Evolutionary conservation across 148 eudicot species (phyloP), one percentile per base, ranked within the genome.

Genomic region (Limonium bicolor): DNA sequence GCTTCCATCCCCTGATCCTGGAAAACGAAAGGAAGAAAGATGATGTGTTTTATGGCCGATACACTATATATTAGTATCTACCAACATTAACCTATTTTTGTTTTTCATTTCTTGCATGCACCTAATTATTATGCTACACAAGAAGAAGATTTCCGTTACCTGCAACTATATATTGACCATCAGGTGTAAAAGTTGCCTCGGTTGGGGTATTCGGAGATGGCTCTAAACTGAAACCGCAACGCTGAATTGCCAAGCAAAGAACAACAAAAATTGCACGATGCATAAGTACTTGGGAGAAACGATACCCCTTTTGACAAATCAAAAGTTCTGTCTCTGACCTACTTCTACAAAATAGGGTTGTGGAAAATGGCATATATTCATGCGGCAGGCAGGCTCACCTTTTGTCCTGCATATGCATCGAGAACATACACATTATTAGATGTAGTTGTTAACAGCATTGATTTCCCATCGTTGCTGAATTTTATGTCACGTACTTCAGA

Each of bases 381-480:
- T n/a, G n/a, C n/a, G 27, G 10, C 36, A 16, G 33, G 24, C 20
- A 48, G 42, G 51, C 54, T 58, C 49, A 81, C 95, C 99, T 90
- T 90, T 46, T 90, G 95, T 45, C 99, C 99, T 26, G 61, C 71
- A 75, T 90, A 90, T 9, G 99, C 95, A 64, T 90, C 95, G 34
- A 90, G 85, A 50, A 85, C 64, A 54, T 90, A 90, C n/a, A 85
- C 70, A 52, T 63, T 56, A 62, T 90, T 90, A 42, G 70, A 69
- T 22, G 79, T 72, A 64, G 99, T 90, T 30, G 99, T 85, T 58
- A 90, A 61, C 61, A 90, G 88, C 95, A 90, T 75, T 33, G 95
- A 90, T 69, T 81, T 84, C 31, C 99, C 99, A 56, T 90, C 95
- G 71, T 90, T 80, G 70, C 95, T 90, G 71, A 90, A 90, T 67